A percentile compares a stretch with the other conserved stretches of the same genome.
Conservation (phyloP, 495 filamentous ascomycete genomes). For the Penicillium paradoxum region DNA sequence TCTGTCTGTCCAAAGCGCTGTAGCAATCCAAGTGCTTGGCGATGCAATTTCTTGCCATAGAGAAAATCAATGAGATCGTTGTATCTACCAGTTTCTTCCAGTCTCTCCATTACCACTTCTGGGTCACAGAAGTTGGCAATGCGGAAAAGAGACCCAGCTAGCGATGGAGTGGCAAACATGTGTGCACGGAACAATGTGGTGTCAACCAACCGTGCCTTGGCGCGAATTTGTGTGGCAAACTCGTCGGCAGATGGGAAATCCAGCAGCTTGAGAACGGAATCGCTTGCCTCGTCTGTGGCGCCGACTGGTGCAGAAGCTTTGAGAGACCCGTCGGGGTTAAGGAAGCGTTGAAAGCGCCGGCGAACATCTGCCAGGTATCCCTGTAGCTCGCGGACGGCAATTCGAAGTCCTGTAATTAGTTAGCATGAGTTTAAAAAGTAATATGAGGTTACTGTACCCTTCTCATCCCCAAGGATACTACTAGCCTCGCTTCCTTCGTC, state of each 20-base stretch:
- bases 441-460: constrained; percentile 2
- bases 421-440: not conserved
- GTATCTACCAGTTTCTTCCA: constrained; percentile 84
- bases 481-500: constrained; percentile 44
- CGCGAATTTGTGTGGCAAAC: constrained; percentile 62
- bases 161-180: constrained; percentile 80
- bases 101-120: constrained; percentile 85
- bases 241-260: constrained; percentile 48
- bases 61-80: constrained; percentile 95
- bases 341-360: constrained; percentile 71
- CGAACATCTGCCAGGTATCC: constrained; percentile 81
- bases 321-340: constrained; percentile 70
- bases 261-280: constrained; percentile 41
- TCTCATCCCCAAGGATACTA: constrained; percentile 38
- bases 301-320: constrained; percentile 53
- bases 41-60: constrained; percentile 89
- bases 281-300: constrained; percentile 46
- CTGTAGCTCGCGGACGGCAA: constrained; percentile 74
- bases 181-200: constrained; percentile 90
- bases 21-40: constrained; percentile 78
- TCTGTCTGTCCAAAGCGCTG: constrained; percentile 74
- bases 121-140: constrained; percentile 97
- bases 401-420: constrained; percentile 65
- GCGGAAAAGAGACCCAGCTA: constrained; percentile 87
- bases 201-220: constrained; percentile 78